Percentiles rank a stretch among this genome's conserved stretches.
Conservation (phyloP, 2,329 filamentous ascomycete species). For the Immersiporthe knoxdaviesiana region DNA sequence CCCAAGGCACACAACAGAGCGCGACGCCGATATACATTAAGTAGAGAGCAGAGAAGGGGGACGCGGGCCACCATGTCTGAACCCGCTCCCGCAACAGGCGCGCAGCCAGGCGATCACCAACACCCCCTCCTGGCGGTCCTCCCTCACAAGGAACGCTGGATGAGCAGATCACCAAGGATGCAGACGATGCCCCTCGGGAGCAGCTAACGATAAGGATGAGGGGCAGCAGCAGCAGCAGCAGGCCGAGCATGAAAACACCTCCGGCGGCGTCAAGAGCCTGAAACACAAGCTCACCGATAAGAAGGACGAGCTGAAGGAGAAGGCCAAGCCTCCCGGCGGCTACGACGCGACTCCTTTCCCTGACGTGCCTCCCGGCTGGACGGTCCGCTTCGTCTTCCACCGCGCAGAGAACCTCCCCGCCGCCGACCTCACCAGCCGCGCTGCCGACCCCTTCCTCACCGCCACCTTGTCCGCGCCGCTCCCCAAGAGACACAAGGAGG, state of each 20-base stretch:
- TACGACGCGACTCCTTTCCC: slow-evolving; percentile 81
- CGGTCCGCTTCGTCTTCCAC: slow-evolving; percentile 82
- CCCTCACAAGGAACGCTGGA: background rate
- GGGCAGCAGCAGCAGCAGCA: background rate
- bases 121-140: background rate
- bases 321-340: slow-evolving; percentile 68
- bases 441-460: slow-evolving; percentile 81
- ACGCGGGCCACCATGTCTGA: slow-evolving; percentile 19
- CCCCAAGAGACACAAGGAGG: slow-evolving; percentile 82
- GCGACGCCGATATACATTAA: background rate
- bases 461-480: slow-evolving; percentile 74
- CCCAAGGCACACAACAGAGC: slow-evolving; percentile 14
- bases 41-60: background rate
- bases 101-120: background rate
- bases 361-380: slow-evolving; percentile 75
- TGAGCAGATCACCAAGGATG: background rate
- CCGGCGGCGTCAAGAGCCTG: slow-evolving; percentile 33
- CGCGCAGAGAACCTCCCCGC: slow-evolving; percentile 79
- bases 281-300: slow-evolving; percentile 42
- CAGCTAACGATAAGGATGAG: background rate
- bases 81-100: background rate
- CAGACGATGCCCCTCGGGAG: background rate
- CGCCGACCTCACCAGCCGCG: slow-evolving; percentile 75
- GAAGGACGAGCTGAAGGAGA: slow-evolving; percentile 45
- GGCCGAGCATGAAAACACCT: background rate